phyloP scores from a whole-genome alignment of 164 flowering plant species.

The Sedum album region DNA sequence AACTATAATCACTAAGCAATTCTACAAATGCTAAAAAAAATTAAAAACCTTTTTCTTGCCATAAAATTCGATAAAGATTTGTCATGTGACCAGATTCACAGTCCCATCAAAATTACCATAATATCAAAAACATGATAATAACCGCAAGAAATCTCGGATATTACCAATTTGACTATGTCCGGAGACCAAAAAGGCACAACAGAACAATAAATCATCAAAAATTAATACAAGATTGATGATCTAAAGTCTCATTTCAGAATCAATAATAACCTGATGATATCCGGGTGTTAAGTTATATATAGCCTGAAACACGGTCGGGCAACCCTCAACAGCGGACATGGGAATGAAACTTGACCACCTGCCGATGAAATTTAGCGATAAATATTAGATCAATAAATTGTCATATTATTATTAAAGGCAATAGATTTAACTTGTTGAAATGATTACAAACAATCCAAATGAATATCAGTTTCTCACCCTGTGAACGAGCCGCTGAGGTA shows the following conservation, averaged over 20 bases:
- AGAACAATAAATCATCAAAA: too few relatives aligned
- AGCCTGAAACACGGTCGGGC: background rate
- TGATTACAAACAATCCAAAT: background rate
- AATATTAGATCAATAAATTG: background rate
- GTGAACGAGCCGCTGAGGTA: constrained; percentile 43
- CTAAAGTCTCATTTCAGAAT: background rate
- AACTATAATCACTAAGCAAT: background rate
- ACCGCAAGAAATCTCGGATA: background rate
- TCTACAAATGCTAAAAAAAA: too few relatives aligned
- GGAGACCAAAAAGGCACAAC: background rate
- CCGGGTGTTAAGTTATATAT: background rate
- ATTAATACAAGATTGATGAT: background rate
- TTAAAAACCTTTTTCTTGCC: too few relatives aligned
- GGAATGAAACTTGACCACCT: background rate
- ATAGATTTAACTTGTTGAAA: background rate
- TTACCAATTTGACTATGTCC: background rate
- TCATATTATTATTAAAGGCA: background rate
- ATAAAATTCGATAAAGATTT: too few relatives aligned
- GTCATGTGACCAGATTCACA: too few relatives aligned
- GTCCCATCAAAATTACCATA: background rate
- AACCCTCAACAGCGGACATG: background rate
- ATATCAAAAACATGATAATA: too few relatives aligned
- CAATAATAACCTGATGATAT: background rate
- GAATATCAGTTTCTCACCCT: constrained; percentile 22
- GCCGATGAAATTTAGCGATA: background rate